Percentiles rank a stretch among this genome's conserved stretches.
These are phyloP conservation scores for Porcisia deanei DNA, from an alignment of 208 protist genomes.

Conservation along the genomic window DNA sequence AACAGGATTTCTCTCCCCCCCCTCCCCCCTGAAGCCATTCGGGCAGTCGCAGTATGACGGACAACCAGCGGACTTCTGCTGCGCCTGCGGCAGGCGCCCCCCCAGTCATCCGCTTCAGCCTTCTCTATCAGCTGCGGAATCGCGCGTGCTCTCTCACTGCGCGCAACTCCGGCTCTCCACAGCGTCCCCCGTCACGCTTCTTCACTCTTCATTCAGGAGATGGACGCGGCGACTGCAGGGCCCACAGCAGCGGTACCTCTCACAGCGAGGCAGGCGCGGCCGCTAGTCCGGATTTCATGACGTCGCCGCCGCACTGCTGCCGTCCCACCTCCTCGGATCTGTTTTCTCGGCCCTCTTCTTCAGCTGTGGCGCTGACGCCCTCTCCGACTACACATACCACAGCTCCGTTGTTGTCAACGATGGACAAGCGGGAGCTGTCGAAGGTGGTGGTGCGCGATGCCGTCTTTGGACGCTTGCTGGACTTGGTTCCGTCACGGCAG, in stretches of 20 bases:
- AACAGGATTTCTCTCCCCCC: too few species aligned
- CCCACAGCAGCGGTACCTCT: not conserved
- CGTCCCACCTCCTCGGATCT: not conserved
- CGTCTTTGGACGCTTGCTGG: slow-evolving; percentile 45
- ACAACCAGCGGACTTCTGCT: not conserved
- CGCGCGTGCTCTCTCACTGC: slow-evolving; percentile 19
- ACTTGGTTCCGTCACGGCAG: slow-evolving; percentile 36
- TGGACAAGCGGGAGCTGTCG: slow-evolving; percentile 54
- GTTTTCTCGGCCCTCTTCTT: not conserved
- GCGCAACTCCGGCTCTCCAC: slow-evolving; percentile 9
- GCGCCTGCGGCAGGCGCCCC: not conserved
- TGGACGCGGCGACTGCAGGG: not conserved
- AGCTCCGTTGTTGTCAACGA: slow-evolving; percentile 33
- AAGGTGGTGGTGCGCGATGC: slow-evolving; percentile 54
- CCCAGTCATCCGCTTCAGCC: slow-evolving; percentile 40
- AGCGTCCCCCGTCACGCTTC: not conserved
- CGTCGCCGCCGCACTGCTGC: not conserved
- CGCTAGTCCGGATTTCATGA: not conserved
- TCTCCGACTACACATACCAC: not conserved
- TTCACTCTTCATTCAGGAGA: not conserved
- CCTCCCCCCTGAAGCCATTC: not conserved
- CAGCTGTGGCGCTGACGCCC: not conserved
- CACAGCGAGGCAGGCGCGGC: not conserved
- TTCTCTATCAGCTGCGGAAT: slow-evolving; percentile 33
- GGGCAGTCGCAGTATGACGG: not conserved